phyloP scores from a whole-genome alignment of 768 basidiomycete genomes.

The Galerina sulciceps region DNA sequence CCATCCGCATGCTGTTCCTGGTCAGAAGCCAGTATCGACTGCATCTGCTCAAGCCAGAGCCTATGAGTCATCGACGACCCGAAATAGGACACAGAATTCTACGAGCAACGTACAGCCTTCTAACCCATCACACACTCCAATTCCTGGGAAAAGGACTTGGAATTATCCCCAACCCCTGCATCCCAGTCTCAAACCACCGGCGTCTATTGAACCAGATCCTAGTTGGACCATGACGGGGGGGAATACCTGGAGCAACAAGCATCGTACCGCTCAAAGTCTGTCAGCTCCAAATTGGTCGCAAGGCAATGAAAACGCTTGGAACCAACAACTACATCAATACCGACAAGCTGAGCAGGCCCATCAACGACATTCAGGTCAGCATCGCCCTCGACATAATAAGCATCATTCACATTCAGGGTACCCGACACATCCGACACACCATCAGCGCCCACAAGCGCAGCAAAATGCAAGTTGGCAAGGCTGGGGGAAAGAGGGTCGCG shows the following conservation, averaged over 20 bases:
- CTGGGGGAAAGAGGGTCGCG: slow-evolving; percentile 31
- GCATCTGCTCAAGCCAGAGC: slow-evolving; percentile 27
- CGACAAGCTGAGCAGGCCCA: slow-evolving; percentile 10
- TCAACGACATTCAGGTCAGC: slow-evolving; percentile 9
- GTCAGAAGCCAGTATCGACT: slow-evolving; percentile 22
- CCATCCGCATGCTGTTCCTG: slow-evolving; percentile 11
- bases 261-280: slow-evolving; percentile 18
- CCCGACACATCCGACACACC: slow-evolving; percentile 8
- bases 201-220: slow-evolving; percentile 22
- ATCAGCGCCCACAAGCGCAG: slow-evolving; percentile 17
- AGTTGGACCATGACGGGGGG: slow-evolving; percentile 31
- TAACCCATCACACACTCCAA: slow-evolving; percentile 6
- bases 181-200: slow-evolving; percentile 16
- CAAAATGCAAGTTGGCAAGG: slow-evolving; percentile 34
- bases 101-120: slow-evolving; percentile 8
- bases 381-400: slow-evolving; percentile 22
- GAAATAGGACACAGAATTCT: slow-evolving; percentile 7
- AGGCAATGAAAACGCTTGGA: slow-evolving; percentile 20
- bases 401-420: slow-evolving; percentile 24
- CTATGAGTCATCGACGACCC: slow-evolving; percentile 15
- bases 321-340: slow-evolving; percentile 15
- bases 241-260: slow-evolving; percentile 30
- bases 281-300: slow-evolving; percentile 21
- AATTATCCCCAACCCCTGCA: slow-evolving; percentile 23
- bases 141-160: slow-evolving; percentile 23